A percentile compares a stretch with the other conserved stretches of the same genome.
Conservation (phyloP, 1,284 basidiomycete genomes). For the Microbotryomycetes sp. region DNA sequence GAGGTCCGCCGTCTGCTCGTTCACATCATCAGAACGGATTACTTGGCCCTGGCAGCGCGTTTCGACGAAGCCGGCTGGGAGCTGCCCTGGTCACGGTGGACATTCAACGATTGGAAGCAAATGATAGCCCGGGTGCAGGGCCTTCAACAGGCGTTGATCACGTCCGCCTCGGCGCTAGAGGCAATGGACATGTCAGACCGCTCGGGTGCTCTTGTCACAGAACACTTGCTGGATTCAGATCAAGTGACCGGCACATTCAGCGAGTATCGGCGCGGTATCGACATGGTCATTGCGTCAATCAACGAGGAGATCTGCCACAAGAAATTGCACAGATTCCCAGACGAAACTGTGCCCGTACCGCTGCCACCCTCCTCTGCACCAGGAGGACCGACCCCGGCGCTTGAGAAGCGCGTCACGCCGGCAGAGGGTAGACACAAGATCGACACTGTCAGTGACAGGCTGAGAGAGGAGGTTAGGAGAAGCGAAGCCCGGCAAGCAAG, state of each 20-base stretch:
- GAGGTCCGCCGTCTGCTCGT: slow-evolving; percentile 21
- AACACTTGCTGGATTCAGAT: slow-evolving; percentile 12
- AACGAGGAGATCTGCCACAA: slow-evolving; percentile 14
- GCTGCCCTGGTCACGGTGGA: slow-evolving; percentile 7
- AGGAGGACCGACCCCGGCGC: too few species aligned
- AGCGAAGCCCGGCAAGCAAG: slow-evolving; percentile 10
- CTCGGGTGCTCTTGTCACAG: slow-evolving; percentile 11
- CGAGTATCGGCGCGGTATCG: slow-evolving; percentile 20
- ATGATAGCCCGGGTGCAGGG: slow-evolving; percentile 25
- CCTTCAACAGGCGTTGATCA: slow-evolving; percentile 26
- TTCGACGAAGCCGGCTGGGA: slow-evolving; percentile 23
- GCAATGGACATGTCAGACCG: slow-evolving; percentile 22
- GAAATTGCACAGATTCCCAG: not conserved
- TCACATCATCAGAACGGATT: slow-evolving; percentile 22
- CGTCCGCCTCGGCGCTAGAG: slow-evolving; percentile 22
- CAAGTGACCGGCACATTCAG: slow-evolving; percentile 14
- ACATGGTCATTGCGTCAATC: slow-evolving; percentile 24
- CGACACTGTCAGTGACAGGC: slow-evolving; percentile 11
- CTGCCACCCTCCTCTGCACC: not conserved
- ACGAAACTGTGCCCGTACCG: not conserved
- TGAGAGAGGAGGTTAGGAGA: slow-evolving; percentile 18
- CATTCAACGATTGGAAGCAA: slow-evolving; percentile 12
- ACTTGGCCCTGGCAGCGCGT: slow-evolving; percentile 18
- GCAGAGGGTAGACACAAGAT: slow-evolving; percentile 16
- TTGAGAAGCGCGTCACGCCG: not conserved